phyloP scores from a whole-genome alignment of 2,329 filamentous ascomycete genomes.

The Clarireedia paspali region DNA sequence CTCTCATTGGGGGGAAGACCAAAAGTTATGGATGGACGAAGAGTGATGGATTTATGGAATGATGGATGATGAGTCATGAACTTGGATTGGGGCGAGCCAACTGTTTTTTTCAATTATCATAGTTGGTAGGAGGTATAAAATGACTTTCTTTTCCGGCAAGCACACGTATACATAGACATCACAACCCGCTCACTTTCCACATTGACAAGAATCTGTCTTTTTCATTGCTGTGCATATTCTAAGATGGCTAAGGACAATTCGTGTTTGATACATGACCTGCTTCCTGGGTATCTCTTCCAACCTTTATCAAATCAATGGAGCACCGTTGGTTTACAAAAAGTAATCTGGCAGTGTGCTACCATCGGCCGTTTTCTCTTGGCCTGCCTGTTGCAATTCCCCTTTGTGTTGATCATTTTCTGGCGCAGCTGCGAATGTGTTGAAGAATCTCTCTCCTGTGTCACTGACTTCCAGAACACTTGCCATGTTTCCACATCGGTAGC shows the following conservation, averaged over 20 bases:
- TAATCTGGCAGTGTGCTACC: constrained; percentile 60
- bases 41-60: background rate
- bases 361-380: constrained; percentile 62
- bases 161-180: constrained; percentile 2
- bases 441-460: constrained; percentile 85
- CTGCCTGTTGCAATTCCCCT: constrained; percentile 74
- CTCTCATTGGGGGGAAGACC: background rate
- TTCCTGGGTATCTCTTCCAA: constrained; percentile 1
- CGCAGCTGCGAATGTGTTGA: constrained; percentile 96
- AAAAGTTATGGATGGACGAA: constrained; percentile 3
- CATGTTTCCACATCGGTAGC: constrained; percentile 91
- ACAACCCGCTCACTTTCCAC: constrained; percentile 4
- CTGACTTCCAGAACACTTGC: constrained; percentile 95
- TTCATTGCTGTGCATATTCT: too few relatives aligned
- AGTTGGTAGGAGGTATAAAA: background rate
- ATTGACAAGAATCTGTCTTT: too few relatives aligned
- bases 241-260: background rate
- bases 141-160: constrained; percentile 3
- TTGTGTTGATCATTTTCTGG: constrained; percentile 92
- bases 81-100: background rate
- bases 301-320: background rate
- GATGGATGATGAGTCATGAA: background rate
- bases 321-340: constrained; percentile 37
- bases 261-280: background rate
- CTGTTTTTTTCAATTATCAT: background rate